Percentiles rank a stretch among this genome's conserved stretches.
phyloP scores from a whole-genome alignment of 345 rosid species.

The Brassica cretica region DNA sequence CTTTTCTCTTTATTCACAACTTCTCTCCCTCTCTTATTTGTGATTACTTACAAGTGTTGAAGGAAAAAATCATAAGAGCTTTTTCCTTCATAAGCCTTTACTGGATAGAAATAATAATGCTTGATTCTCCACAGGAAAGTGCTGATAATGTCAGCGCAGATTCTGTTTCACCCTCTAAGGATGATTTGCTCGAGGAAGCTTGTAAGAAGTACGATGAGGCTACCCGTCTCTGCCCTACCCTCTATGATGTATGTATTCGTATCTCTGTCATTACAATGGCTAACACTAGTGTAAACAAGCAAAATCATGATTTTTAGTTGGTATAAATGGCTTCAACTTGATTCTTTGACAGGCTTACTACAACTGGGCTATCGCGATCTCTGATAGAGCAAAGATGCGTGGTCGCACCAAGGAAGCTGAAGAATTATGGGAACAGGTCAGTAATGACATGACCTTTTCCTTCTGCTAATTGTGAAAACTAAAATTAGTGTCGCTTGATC shows the following conservation, averaged over 20 bases:
- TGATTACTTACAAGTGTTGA: neutral
- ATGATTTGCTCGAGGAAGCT: conserved; percentile 95
- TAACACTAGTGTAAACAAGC: conserved; percentile 1
- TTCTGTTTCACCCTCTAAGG: conserved; percentile 94
- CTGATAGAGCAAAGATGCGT: conserved; percentile 99
- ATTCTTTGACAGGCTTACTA: conserved; percentile 79
- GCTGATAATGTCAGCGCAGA: conserved; percentile 90
- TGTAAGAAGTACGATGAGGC: conserved; percentile 96
- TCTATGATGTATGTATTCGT: conserved; percentile 75
- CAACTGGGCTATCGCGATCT: conserved; percentile 99
- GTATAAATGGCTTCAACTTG: conserved; percentile 10
- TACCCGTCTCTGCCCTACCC: conserved; percentile 83
- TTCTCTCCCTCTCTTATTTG: conserved; percentile 11
- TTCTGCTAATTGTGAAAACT: neutral
- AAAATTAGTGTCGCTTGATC: conserved; percentile 5
- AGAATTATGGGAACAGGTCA: conserved; percentile 95
- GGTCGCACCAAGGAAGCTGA: conserved; percentile 99
- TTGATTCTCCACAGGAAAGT: conserved; percentile 69
- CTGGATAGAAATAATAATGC: neutral
- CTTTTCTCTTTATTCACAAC: conserved; percentile 17
- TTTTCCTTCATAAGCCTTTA: neutral
- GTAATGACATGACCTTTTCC: neutral
- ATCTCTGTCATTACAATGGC: neutral
- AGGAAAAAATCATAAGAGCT: no score
- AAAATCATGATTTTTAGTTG: neutral